Base-by-base conservation (phyloP, 192 early-diverging fungal species). In the Linnemannia schmuckeri region DNA sequence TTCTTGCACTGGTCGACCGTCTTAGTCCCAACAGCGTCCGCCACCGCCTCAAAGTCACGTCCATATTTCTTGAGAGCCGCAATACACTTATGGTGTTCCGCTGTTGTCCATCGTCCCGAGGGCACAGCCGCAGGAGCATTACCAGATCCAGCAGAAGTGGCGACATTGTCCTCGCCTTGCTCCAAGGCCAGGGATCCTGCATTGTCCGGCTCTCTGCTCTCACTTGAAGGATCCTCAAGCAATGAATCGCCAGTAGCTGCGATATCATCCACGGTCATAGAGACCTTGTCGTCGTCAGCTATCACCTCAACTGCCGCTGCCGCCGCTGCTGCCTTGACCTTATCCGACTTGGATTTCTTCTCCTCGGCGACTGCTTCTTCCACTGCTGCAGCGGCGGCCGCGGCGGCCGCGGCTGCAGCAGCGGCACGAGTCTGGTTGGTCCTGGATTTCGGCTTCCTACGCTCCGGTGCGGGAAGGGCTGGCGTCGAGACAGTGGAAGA, bases 1-100 rank as follows among this genome's bases (percentile, higher is more conserved):
- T 95, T 95, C 49, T 93, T 90, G 76, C 96, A 97, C 81, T 97
- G 94, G 40, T 93, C 93, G 72, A 90, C 93, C 4, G 95, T 95
- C 84, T 97, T 97, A 5, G 95, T 94, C 6, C 94, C 93, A 72
- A 97, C 94, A 72, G 92, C 82, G 24, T 84, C 88, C 3, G 97
- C 91, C 0, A 97, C 94, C 18, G 89, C 90, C 37, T 90, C 91
- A 89, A 96, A 97, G 71, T 96, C 94, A 6, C 93, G 88, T 15
- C 95, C 95, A 44, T 90, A 89, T 24, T 90, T 88, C 76, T 93
- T 93, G 75, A 96, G 76, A 5, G 82, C 79, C 1, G 72, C 80
- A 37, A 76, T 89, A 8, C 73, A 76, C 41, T 82, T 83, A n/a
- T 69, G 73, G 55, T 82, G 82, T 57, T 89, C 88, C 0, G 61